These are phyloP conservation scores for Spergularia azorica DNA, from an alignment of 179 eudicot species.

Conservation along the genomic window DNA sequence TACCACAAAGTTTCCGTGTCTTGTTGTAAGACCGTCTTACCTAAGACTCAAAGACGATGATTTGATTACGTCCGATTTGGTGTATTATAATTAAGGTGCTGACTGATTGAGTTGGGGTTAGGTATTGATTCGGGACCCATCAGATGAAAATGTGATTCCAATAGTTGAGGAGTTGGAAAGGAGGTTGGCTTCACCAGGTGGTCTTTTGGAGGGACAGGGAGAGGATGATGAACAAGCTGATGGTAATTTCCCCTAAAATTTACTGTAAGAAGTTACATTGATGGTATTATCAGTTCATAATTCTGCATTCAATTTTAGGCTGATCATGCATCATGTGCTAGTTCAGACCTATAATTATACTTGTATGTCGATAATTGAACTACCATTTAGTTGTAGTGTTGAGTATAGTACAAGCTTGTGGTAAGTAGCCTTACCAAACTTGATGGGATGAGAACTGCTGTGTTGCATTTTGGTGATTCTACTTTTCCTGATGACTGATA, in stretches of 20 bases:
- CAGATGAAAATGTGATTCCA: conserved; percentile 73
- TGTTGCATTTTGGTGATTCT: background rate
- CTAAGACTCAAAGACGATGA: background rate
- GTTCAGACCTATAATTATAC: too few species aligned
- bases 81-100: too few species aligned
- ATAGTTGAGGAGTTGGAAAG: conserved; percentile 76
- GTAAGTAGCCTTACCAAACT: too few species aligned
- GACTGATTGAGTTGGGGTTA: conserved; percentile 12
- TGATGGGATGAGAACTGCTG: background rate
- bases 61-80: background rate
- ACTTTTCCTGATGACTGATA: conserved; percentile 4
- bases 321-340: too few species aligned
- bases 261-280: too few species aligned
- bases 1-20: too few species aligned
- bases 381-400: too few species aligned
- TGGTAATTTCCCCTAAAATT: conserved; percentile 34
- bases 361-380: too few species aligned
- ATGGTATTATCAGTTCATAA: too few species aligned
- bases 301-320: too few species aligned
- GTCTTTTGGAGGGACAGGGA: conserved; percentile 47
- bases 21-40: background rate
- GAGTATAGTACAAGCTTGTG: too few species aligned
- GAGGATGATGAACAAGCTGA: conserved; percentile 61
- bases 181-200: conserved; percentile 49
- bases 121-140: conserved; percentile 85